Evolutionary conservation across 2,329 filamentous ascomycete genomes (phyloP), one percentile per base, ranked within the genome.

Genomic region (Gnomoniopsis smithogilvyi): DNA sequence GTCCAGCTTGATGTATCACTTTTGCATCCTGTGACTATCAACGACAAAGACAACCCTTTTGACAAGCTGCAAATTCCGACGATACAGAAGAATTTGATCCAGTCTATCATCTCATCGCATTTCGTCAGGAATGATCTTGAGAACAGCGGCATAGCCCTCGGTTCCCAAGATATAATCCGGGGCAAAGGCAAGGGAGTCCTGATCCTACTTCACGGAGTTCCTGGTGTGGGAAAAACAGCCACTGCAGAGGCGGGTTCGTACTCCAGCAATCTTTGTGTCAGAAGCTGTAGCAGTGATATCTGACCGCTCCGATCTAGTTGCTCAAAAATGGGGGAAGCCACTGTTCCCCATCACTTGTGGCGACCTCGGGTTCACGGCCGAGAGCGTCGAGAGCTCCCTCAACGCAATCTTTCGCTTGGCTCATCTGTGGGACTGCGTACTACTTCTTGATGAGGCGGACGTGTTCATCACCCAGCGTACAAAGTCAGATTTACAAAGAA

Each of bases 111-210:
- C n/a, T n/a, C n/a, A n/a, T n/a, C n/a, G n/a, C n/a, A n/a, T n/a
- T n/a, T n/a, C n/a, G n/a, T n/a, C n/a, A n/a, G n/a, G n/a, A n/a
- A n/a, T n/a, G n/a, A n/a, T n/a, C n/a, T n/a, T n/a, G n/a, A n/a
- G n/a, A n/a, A n/a, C n/a, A n/a, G n/a, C n/a, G n/a, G n/a, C n/a
- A n/a, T n/a, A n/a, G n/a, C n/a, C n/a, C n/a, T n/a, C n/a, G n/a
- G n/a, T n/a, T n/a, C n/a, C 34, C 51, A 52, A 38, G 56, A 58
- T 19, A 17, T 67, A 21, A 56, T 64, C 43, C 12, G 61, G 50
- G 64, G 63, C 38, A 74, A 74, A 63, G 72, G 72, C 36, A 68
- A 70, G 51, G 74, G 73, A 0, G 58, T 74, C 0, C 60, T 72
- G 10, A 64, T 75, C 3, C 65, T 76, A 0, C 63, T 77, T 0